Conservation (phyloP, 2,329 filamentous ascomycete species). For the Teratosphaeria viscida region DNA sequence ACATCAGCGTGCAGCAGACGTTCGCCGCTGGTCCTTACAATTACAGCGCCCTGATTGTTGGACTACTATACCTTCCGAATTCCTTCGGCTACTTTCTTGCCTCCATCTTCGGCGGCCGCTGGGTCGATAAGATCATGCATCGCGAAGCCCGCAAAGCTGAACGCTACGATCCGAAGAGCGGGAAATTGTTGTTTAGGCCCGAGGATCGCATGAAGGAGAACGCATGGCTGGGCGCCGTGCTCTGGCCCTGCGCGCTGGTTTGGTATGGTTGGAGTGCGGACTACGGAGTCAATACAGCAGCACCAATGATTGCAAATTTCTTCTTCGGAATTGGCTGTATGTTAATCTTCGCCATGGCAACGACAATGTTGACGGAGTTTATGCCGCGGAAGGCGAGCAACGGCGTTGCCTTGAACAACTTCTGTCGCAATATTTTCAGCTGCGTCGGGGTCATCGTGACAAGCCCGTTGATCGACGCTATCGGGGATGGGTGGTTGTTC, state of each 20-base stretch:
- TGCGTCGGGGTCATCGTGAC: conserved; percentile 61
- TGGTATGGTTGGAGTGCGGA: conserved; percentile 68
- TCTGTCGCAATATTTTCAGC: conserved; percentile 66
- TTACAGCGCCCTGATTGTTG: conserved; percentile 58
- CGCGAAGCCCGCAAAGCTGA: conserved; percentile 60
- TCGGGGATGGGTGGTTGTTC: conserved; percentile 69
- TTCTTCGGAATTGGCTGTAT: conserved; percentile 65
- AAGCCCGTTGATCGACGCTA: conserved; percentile 57
- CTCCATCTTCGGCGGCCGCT: conserved; percentile 59
- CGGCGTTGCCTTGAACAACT: conserved; percentile 73
- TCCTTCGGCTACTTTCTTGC: conserved; percentile 62
- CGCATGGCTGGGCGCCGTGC: conserved; percentile 59
- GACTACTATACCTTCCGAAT: conserved; percentile 66
- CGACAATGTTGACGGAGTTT: conserved; percentile 79
- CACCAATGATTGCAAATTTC: conserved; percentile 26
- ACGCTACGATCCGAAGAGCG: conserved; percentile 53
- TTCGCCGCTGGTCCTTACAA: conserved; percentile 59
- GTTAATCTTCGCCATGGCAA: conserved; percentile 62
- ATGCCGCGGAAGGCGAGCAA: conserved; percentile 60
- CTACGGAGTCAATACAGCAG: conserved; percentile 39
- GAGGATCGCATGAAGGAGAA: conserved; percentile 80
- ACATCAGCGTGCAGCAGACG: conserved; percentile 63
- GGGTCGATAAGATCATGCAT: conserved; percentile 74
- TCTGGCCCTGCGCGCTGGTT: conserved; percentile 61
- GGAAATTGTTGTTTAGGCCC: conserved; percentile 57